phyloP scores from a whole-genome alignment of 2,329 filamentous ascomycete genomes.

The Parastagonospora avenae region DNA sequence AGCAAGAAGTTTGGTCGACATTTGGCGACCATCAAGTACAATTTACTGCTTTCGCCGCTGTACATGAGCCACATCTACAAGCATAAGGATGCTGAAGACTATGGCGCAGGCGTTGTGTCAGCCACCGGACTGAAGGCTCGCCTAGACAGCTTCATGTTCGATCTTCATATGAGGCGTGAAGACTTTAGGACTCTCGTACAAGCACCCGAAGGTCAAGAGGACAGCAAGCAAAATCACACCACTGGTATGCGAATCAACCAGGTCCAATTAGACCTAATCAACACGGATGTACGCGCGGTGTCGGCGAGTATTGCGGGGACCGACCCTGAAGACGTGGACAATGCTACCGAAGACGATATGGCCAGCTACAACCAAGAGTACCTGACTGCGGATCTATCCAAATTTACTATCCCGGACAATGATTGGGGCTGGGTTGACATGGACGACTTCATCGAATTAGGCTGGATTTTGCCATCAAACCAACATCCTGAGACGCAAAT shows the following conservation, averaged over 20 bases:
- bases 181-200: conserved; percentile 84
- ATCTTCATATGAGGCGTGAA: conserved; percentile 91
- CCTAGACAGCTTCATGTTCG: conserved; percentile 95
- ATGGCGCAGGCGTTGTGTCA: conserved; percentile 76
- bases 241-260: conserved; percentile 96
- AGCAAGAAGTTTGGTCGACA: conserved; percentile 99
- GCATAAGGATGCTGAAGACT: conserved; percentile 93
- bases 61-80: conserved; percentile 98
- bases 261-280: conserved; percentile 88
- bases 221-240: conserved; percentile 77
- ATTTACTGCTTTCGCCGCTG: conserved; percentile 84
- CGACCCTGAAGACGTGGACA: conserved; percentile 74
- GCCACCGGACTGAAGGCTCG: conserved; percentile 96
- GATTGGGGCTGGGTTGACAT: conserved; percentile 98
- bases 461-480: conserved; percentile 92
- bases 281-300: conserved; percentile 89
- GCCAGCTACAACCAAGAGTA: conserved; percentile 60
- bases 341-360: conserved; percentile 66
- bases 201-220: conserved; percentile 58
- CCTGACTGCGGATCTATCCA: conserved; percentile 68
- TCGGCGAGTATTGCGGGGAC: conserved; percentile 88
- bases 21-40: conserved; percentile 98
- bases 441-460: conserved; percentile 98
- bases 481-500: conserved; percentile 94
- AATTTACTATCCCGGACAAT: conserved; percentile 93